These are phyloP conservation scores for Lotmaria passim DNA, from an alignment of 208 protist genomes.

Conservation along the genomic window DNA sequence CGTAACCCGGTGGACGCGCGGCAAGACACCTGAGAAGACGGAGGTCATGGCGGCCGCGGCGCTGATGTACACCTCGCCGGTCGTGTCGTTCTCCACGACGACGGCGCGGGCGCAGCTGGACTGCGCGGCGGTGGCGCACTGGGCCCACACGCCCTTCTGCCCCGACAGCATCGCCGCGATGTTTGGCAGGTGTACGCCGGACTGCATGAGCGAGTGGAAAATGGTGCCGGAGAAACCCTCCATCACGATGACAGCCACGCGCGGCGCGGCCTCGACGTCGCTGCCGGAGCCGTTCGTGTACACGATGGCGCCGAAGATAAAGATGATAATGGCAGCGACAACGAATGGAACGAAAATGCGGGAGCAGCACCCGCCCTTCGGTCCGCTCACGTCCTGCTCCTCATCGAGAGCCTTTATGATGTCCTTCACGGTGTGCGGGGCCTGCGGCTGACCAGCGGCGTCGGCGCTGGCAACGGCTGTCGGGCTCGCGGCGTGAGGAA, in stretches of 20 bases:
- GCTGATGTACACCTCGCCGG: slow-evolving; percentile 41
- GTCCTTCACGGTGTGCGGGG: slow-evolving; percentile 62
- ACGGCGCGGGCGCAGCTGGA: slow-evolving; percentile 64
- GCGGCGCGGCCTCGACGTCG: slow-evolving; percentile 46
- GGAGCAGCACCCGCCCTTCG: slow-evolving; percentile 71
- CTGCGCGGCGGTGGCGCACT: slow-evolving; percentile 44
- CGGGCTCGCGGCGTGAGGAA: neutral
- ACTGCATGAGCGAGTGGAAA: slow-evolving; percentile 56
- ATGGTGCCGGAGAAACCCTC: slow-evolving; percentile 68
- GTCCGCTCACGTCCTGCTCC: slow-evolving; percentile 49
- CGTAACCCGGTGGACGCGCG: slow-evolving; percentile 46
- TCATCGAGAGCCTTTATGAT: slow-evolving; percentile 57
- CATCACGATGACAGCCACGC: slow-evolving; percentile 66
- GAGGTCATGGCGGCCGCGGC: slow-evolving; percentile 54
- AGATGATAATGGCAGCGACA: slow-evolving; percentile 37
- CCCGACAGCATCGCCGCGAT: slow-evolving; percentile 45
- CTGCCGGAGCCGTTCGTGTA: slow-evolving; percentile 47
- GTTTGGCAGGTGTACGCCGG: slow-evolving; percentile 62
- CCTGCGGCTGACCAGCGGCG: slow-evolving; percentile 12
- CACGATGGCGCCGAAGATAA: slow-evolving; percentile 39
- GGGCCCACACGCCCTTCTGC: slow-evolving; percentile 43
- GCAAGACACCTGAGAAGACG: slow-evolving; percentile 65
- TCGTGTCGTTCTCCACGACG: slow-evolving; percentile 46
- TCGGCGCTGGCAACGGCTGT: slow-evolving; percentile 6
- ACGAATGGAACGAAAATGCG: slow-evolving; percentile 67